Percentiles rank a stretch among this genome's conserved stretches.
These are phyloP conservation scores for Zasmidium citrigriseum DNA, from an alignment of 2,329 filamentous ascomycete genomes.

Conservation along the genomic window DNA sequence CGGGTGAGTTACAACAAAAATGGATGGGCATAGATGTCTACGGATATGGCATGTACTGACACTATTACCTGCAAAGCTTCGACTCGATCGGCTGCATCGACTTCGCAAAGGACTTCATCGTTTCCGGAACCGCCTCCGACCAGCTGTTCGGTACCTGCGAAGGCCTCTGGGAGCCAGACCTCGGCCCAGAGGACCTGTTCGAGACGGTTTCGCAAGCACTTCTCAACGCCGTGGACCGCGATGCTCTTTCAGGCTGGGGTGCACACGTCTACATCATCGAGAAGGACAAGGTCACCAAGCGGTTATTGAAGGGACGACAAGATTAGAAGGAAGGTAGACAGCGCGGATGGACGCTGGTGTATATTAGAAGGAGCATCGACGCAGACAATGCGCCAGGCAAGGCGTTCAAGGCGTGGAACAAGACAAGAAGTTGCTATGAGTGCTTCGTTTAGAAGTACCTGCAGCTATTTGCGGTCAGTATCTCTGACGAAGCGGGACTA, in stretches of 20 bases:
- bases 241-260: slow-evolving; percentile 96
- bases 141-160: slow-evolving; percentile 99
- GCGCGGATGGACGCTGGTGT: slow-evolving; percentile 11
- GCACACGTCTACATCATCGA: slow-evolving; percentile 99
- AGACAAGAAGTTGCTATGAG: neutral
- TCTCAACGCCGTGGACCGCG: slow-evolving; percentile 92
- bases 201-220: slow-evolving; percentile 97
- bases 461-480: neutral
- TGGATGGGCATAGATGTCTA: neutral
- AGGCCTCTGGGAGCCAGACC: slow-evolving; percentile 93
- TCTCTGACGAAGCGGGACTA: neutral
- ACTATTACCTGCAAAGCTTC: slow-evolving; percentile 54
- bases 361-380: slow-evolving; percentile 16
- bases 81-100: slow-evolving; percentile 99
- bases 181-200: slow-evolving; percentile 93
- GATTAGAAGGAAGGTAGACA: slow-evolving; percentile 51
- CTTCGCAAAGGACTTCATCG: slow-evolving; percentile 99
- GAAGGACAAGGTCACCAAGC: slow-evolving; percentile 99
- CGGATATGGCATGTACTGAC: slow-evolving; percentile 2
- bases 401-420: slow-evolving; percentile 12
- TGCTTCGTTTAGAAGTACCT: neutral
- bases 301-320: slow-evolving; percentile 96
- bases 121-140: slow-evolving; percentile 91
- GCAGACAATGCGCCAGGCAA: slow-evolving; percentile 13
- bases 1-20: slow-evolving; percentile 51